A percentile compares a stretch with the other conserved stretches of the same genome.
phyloP scores from a whole-genome alignment of 116 monocot species.

The Posidonia oceanica region DNA sequence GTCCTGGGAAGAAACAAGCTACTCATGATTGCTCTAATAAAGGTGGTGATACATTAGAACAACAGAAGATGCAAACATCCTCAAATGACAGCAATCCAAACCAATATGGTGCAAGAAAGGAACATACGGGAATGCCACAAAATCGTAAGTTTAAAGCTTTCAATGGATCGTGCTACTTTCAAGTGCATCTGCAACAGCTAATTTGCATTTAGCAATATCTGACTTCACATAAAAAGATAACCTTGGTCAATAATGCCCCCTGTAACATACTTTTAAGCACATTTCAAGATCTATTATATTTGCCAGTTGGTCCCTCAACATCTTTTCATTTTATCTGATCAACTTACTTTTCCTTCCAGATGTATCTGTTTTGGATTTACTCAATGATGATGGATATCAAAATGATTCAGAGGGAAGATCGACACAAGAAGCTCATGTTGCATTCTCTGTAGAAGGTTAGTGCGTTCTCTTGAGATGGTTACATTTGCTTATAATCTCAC shows the following conservation, averaged over 20 bases:
- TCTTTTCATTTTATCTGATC: no score
- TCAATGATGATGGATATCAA: slow-evolving; percentile 11
- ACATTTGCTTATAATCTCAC: neutral
- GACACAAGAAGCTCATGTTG: slow-evolving; percentile 17
- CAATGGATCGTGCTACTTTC: neutral
- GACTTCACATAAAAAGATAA: neutral
- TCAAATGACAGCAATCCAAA: neutral
- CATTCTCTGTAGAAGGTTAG: slow-evolving; percentile 22
- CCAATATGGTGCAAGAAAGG: neutral
- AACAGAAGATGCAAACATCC: neutral
- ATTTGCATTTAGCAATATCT: neutral
- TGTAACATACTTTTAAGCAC: neutral
- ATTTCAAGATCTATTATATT: neutral
- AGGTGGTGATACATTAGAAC: slow-evolving; percentile 1
- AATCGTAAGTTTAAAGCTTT: slow-evolving; percentile 4
- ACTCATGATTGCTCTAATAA: neutral
- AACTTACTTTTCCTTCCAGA: slow-evolving; percentile 5
- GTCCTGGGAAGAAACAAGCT: neutral
- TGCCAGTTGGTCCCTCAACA: no score
- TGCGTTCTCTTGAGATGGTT: neutral
- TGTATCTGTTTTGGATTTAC: slow-evolving; percentile 12
- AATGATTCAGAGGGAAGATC: slow-evolving; percentile 1
- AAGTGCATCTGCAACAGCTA: neutral
- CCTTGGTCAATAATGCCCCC: neutral
- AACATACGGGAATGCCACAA: neutral